Evolutionary conservation across 2,329 filamentous ascomycete species (phyloP).

Genomic region (Cadophora malorum): DNA sequence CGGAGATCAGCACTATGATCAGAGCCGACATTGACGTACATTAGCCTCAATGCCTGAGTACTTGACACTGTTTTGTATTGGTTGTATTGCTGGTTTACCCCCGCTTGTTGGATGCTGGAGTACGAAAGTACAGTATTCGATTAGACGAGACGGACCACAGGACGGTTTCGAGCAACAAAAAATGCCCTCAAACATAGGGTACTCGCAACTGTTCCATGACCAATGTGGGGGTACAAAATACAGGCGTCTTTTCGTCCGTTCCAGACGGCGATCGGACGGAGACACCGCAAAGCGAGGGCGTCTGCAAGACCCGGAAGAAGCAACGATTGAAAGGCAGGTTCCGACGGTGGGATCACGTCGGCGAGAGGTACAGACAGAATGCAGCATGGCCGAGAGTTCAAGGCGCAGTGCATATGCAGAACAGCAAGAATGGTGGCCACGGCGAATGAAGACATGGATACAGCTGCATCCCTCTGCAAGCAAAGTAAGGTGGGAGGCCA

Average conservation of each 20-base stretch:
- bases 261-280: slow-evolving; percentile 6
- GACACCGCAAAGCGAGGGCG: not conserved
- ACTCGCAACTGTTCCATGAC: not conserved
- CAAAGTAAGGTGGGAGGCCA: not conserved
- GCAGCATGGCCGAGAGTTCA: not conserved
- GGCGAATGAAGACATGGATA: not conserved
- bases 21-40: not conserved
- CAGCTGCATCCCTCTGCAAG: not conserved
- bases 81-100: not conserved
- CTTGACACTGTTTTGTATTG: not conserved
- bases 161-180: not conserved
- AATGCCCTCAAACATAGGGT: not conserved
- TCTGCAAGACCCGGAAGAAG: not conserved
- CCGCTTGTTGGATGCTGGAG: not conserved
- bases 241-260: not conserved
- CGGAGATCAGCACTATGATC: not conserved
- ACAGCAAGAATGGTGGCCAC: slow-evolving; percentile 1
- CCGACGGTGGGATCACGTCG: not conserved
- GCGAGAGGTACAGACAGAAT: slow-evolving; percentile 9
- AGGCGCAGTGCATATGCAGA: slow-evolving; percentile 17
- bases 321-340: not conserved
- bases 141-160: not conserved
- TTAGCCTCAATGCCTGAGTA: not conserved
- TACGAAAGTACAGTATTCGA: not conserved
- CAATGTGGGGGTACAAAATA: not conserved